Evolutionary conservation across 176 grass and related monocot species (phyloP), one percentile per base, ranked within the genome.

Genomic region (Elymus sibiricus): DNA sequence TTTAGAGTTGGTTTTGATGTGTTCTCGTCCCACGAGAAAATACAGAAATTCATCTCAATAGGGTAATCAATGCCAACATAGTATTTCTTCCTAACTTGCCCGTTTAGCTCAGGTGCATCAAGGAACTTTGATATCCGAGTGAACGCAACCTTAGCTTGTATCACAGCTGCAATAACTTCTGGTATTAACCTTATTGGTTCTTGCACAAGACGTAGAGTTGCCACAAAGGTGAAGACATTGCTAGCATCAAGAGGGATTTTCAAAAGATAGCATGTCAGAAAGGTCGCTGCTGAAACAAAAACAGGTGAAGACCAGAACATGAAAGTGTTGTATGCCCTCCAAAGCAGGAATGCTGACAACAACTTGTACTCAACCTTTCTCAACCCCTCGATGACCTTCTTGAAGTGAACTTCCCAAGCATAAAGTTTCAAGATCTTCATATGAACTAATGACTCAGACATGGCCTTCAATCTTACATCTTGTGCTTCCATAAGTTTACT

Each of bases 381-480:
- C 15, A 93, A 80, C 11, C 77, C 87, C 85, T 98, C 91, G 5
- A 98, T 95, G 44, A 82, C 80, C 42, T 93, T 98, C 80, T 76
- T 90, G 80, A 98, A 97, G 86, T 98, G 95, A 39, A 76, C 63
- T 81, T 98, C 95, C 95, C 95, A 98, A 32, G 95, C 95, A 80
- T 98, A 95, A 44, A 98, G 89, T 44, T 95, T 98, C 77, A 98
- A 64, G 12, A 95, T 84, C 49, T 93, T 98, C 87, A 98, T 93
- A 51, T 91, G 90, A 58, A 89, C 78, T 74, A 95, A 91, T 17
- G 91, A 94, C 76, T 98, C 95, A 1, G 93, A 85, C 83, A 98
- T 87, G 31, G 93, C 91, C 78, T 98, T 98, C 68, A 98, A 49
- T 59, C 95, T 95, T 55, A 66, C 43, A 80, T 98, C 95, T 84